phyloP scores from a whole-genome alignment of 2,329 filamentous ascomycete species.

The Coniochaeta ligniaria region DNA sequence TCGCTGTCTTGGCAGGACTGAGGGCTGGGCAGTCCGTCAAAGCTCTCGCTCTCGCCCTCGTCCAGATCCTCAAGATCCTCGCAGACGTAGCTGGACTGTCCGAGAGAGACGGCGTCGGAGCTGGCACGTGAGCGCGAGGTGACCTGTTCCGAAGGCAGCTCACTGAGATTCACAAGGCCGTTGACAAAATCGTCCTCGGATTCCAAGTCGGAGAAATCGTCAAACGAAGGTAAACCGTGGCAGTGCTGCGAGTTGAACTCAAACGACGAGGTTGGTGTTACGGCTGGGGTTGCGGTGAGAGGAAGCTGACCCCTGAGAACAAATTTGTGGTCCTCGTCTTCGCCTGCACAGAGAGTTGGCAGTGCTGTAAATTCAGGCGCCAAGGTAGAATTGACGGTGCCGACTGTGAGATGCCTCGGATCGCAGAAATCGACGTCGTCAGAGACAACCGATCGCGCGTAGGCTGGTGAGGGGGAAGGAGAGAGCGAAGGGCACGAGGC shows the following conservation, averaged over 20 bases:
- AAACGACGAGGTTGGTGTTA: slow-evolving; percentile 31
- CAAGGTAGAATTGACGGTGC: slow-evolving; percentile 40
- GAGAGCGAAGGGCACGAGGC: slow-evolving; percentile 80
- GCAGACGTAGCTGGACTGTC: slow-evolving; percentile 71
- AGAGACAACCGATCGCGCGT: slow-evolving; percentile 60
- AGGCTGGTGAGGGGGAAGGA: slow-evolving; percentile 70
- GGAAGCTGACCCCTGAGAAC: slow-evolving; percentile 40
- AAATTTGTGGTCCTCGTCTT: slow-evolving; percentile 50
- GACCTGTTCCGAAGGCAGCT: slow-evolving; percentile 37
- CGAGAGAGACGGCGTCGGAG: slow-evolving; percentile 59
- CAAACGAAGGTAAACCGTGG: slow-evolving; percentile 64
- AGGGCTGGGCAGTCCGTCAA: slow-evolving; percentile 57
- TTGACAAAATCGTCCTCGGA: slow-evolving; percentile 82
- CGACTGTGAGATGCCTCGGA: slow-evolving; percentile 79
- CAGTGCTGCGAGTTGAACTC: slow-evolving; percentile 43
- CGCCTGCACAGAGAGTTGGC: slow-evolving; percentile 52
- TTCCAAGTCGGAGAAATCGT: slow-evolving; percentile 83
- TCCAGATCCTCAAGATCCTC: slow-evolving; percentile 72
- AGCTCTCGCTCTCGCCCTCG: slow-evolving; percentile 53
- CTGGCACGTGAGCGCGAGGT: slow-evolving; percentile 56
- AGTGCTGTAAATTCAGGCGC: slow-evolving; percentile 59
- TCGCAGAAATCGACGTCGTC: slow-evolving; percentile 86
- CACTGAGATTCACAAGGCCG: slow-evolving; percentile 61
- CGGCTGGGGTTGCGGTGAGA: slow-evolving; percentile 36
- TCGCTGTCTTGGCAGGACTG: slow-evolving; percentile 43